Base-by-base conservation (phyloP, 768 basidiomycete genomes). In the Terana coerulea region DNA sequence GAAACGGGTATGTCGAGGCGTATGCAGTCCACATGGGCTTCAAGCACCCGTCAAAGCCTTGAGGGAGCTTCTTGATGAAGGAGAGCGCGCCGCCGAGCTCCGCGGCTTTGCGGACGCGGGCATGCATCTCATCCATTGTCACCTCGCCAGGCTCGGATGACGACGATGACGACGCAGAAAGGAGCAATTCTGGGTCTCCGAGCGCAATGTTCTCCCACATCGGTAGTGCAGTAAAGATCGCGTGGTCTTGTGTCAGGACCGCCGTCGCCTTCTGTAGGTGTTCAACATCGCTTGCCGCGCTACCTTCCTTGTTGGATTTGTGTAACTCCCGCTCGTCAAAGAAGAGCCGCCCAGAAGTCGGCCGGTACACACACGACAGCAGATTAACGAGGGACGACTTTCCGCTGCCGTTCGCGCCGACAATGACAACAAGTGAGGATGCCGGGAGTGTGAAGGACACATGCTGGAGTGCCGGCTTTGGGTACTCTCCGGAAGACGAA, bases 391-490 rank as follows among this genome's bases (percentile, higher is more conserved):
- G 59, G 8, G 79, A 78, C 4, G 76, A 75, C 54, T 81, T 81
- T 1, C 79, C 80, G 47, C 74, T 74, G 5, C 81, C 80, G 54
- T 43, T 43, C 22, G 19, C 41, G 26, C 41, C 30, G 5, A 83
- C 81, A 14, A 83, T 67, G 29, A 82, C 75, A 15, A 78, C 74
- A 12, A 81, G 68, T 25, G 75, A 68, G 3, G 76, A 77, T 7
- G 75, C 57, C 6, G 67, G 53, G 46, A 79, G 67, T n/a, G 57
- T 62, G 43, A 77, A 65, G 0, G 72, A 70, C 43, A 75, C 56
- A 40, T 69, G 57, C n/a, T 59, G 57, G n/a, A 80, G 52, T 3
- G 72, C 73, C 21, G 67, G 67, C 2, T 54, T 57, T 1, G 63
- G 67, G 40, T 71, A 67, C 45, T 64, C 67, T 17, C 70, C 74